Conservation (phyloP, 371 early-diverging fungal species). For the Blakeslea trispora region DNA sequence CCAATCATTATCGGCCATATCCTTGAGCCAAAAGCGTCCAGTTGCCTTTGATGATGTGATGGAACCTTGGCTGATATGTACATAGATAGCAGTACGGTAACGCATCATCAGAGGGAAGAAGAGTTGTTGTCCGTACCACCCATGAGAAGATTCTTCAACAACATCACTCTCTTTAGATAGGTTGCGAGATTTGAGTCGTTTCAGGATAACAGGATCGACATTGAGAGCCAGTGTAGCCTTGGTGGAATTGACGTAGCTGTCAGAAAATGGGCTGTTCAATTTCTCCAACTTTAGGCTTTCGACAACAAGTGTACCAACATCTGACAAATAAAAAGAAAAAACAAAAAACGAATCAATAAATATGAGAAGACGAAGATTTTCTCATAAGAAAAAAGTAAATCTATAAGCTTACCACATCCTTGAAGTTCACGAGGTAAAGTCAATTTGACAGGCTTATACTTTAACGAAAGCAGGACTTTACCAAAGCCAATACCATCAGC, state of each 20-base stretch:
- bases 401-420: conserved; percentile 27
- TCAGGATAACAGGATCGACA: conserved; percentile 35
- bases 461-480: conserved; percentile 40
- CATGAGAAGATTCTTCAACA: conserved; percentile 9
- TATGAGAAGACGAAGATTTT: too few relatives aligned
- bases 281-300: conserved; percentile 25
- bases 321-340: conserved; percentile 4
- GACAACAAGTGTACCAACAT: conserved; percentile 43
- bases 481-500: conserved; percentile 44
- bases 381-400: too few relatives aligned
- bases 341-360: background rate
- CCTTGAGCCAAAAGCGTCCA: conserved; percentile 43
- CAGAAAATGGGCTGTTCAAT: conserved; percentile 25
- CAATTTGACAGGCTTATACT: conserved; percentile 45
- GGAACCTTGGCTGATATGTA: conserved; percentile 34
- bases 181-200: conserved; percentile 30
- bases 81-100: conserved; percentile 40
- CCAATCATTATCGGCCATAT: conserved; percentile 35
- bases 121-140: conserved; percentile 31
- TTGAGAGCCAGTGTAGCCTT: conserved; percentile 36
- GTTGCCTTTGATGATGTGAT: conserved; percentile 27
- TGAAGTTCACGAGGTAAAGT: conserved; percentile 32
- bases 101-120: conserved; percentile 47
- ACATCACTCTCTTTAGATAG: conserved; percentile 4
- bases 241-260: conserved; percentile 10